Evolutionary conservation across 345 rosid genomes (phyloP).

Genomic region (Salix exigua): DNA sequence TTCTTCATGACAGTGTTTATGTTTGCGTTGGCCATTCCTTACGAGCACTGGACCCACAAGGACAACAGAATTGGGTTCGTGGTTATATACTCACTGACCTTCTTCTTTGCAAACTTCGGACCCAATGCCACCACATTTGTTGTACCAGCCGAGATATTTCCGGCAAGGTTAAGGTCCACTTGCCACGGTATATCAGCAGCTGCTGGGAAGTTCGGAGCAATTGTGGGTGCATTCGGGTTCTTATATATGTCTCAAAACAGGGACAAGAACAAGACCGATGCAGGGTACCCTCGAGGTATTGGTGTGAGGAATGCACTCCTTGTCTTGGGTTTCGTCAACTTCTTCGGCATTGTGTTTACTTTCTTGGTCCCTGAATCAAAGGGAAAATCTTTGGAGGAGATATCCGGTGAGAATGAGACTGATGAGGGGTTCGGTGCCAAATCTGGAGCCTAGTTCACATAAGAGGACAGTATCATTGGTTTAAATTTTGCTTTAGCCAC

Average conservation of each 20-base stretch:
- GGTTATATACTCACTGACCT: constrained; percentile 60
- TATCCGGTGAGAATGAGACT: constrained; percentile 66
- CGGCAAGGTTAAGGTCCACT: constrained; percentile 80
- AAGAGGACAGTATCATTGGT: constrained; percentile 18
- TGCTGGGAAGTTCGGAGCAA: constrained; percentile 79
- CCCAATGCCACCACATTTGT: constrained; percentile 87
- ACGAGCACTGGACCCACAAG: constrained; percentile 73
- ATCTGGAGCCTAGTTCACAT: constrained; percentile 13
- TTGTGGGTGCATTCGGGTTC: constrained; percentile 80
- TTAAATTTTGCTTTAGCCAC: background rate
- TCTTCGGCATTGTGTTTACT: constrained; percentile 61
- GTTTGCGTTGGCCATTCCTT: constrained; percentile 84
- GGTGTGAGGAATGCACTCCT: constrained; percentile 73
- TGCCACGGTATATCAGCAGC: constrained; percentile 93
- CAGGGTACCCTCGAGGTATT: constrained; percentile 84
- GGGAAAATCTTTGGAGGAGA: constrained; percentile 76
- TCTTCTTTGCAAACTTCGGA: constrained; percentile 88
- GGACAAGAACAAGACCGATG: constrained; percentile 72
- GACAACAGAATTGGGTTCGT: constrained; percentile 73
- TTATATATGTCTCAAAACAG: constrained; percentile 69
- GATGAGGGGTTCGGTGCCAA: constrained; percentile 8
- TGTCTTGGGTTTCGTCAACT: constrained; percentile 53
- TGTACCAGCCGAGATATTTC: constrained; percentile 87
- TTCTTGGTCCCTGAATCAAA: constrained; percentile 85
- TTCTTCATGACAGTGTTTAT: constrained; percentile 90